Evolutionary conservation across 164 flowering plant species (phyloP), one percentile per base, ranked within the genome.

Genomic region (Pachysandra terminalis): DNA sequence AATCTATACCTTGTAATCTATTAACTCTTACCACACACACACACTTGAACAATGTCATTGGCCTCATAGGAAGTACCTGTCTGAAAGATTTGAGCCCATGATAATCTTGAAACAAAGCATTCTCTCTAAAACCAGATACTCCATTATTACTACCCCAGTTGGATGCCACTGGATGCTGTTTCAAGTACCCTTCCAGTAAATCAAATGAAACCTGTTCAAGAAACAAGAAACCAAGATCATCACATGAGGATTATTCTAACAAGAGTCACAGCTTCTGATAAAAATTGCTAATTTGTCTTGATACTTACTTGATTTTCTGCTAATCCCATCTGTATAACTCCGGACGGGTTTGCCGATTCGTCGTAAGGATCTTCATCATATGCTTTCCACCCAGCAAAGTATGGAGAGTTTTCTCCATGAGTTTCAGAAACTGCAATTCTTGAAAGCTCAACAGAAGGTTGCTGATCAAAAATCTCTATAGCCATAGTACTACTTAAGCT

Each of bases 101-200:
- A 63, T 84, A 84, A 27, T 84, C 87, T 72, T 84, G 85, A 67
- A 80, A 84, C 76, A 80, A 65, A 14, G 85, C 87, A 63, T 78
- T 79, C 60, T 82, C 84, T 72, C 68, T 68, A 28, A 84, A 84
- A 7, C 73, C 70, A 12, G 77, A 66, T 13, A 69, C 59, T 17
- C 77, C 76, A 58, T 63, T n/a, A n/a, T n/a, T 32, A 32, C 37
- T 69, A 7, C 77, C 77, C 71, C 68, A 66, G 56, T 16, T 73
- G 5, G 77, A 68, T 25, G 69, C 82, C 59, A 71, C 85, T 14
- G 82, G 59, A 22, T 82, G 73, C 59, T 78, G 25, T 61, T 78
- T 76, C 73, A 84, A 63, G 68, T 63, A 82, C 68, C 77, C 77
- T 55, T 84, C 83, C 1, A 84, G 28, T 76, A 84, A 66, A 58